Conservation (phyloP, 371 early-diverging fungal genomes). For the Rhizopus sp. region DNA sequence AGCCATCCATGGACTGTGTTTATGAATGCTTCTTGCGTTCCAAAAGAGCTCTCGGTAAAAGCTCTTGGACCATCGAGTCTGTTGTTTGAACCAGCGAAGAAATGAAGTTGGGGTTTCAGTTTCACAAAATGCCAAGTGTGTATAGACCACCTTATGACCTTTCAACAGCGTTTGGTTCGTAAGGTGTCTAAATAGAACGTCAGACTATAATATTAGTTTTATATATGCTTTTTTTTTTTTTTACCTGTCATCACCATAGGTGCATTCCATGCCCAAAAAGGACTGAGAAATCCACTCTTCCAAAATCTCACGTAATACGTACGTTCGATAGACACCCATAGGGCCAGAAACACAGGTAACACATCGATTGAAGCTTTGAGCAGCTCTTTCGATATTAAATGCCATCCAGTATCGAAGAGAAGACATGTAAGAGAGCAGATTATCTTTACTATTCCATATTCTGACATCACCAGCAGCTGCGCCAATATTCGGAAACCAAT, state of each 20-base stretch:
- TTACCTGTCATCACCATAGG: constrained; percentile 69
- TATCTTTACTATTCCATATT: constrained; percentile 59
- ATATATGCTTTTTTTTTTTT: neutral
- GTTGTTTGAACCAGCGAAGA: constrained; percentile 68
- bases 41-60: constrained; percentile 67
- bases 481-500: constrained; percentile 55
- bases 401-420: constrained; percentile 72
- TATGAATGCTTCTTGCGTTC: constrained; percentile 56
- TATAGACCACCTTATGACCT: constrained; percentile 61
- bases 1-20: constrained; percentile 70
- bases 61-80: constrained; percentile 72
- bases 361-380: constrained; percentile 62
- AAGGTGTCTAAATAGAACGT: constrained; percentile 43
- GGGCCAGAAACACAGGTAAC: constrained; percentile 76
- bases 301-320: constrained; percentile 54
- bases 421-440: constrained; percentile 59
- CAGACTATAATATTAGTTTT: neutral
- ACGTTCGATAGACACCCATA: constrained; percentile 61
- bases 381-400: constrained; percentile 70
- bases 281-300: constrained; percentile 62
- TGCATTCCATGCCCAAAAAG: constrained; percentile 64
- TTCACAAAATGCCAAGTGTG: constrained; percentile 64
- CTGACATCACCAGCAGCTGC: constrained; percentile 69
- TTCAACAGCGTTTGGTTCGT: constrained; percentile 59
- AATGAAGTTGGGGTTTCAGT: constrained; percentile 64